Percentiles rank a stretch among this genome's conserved stretches.
phyloP scores from a whole-genome alignment of 2,329 filamentous ascomycete genomes.

The Lecanicillium sp. region DNA sequence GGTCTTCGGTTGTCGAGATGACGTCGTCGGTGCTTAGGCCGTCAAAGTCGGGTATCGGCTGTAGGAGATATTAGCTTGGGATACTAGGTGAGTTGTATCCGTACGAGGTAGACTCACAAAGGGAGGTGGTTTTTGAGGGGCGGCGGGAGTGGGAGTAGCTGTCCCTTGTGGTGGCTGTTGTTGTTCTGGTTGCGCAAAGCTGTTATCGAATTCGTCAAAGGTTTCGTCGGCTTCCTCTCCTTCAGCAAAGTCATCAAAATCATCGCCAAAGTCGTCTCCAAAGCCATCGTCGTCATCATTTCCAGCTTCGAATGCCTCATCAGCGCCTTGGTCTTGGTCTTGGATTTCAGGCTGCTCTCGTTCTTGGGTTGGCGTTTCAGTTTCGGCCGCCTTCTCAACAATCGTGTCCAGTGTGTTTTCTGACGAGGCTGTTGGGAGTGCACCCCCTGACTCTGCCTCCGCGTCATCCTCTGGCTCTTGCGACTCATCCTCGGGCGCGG shows the following conservation, averaged over 20 bases:
- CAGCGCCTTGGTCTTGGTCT: slow-evolving; percentile 10
- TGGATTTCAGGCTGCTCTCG: no score
- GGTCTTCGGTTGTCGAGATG: slow-evolving; percentile 52
- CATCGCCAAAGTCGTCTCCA: slow-evolving; percentile 47
- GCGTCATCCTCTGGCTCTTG: slow-evolving; percentile 17
- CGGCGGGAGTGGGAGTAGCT: slow-evolving; percentile 16
- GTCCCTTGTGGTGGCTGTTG: slow-evolving; percentile 13
- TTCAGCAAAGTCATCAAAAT: slow-evolving; percentile 57
- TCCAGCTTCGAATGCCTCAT: slow-evolving; percentile 19
- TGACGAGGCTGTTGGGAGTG: not conserved
- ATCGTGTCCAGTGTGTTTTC: no score
- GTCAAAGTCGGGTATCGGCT: slow-evolving; percentile 64
- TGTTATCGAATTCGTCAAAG: slow-evolving; percentile 67
- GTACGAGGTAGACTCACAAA: slow-evolving; percentile 30
- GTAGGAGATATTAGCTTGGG: slow-evolving; percentile 3
- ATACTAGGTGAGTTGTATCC: not conserved
- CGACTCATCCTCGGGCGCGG: not conserved
- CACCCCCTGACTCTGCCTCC: slow-evolving; percentile 19
- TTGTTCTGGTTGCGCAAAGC: slow-evolving; percentile 47
- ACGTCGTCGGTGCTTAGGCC: slow-evolving; percentile 55
- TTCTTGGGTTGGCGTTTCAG: no score
- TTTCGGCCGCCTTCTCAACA: no score
- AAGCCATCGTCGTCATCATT: slow-evolving; percentile 24
- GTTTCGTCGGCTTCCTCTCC: slow-evolving; percentile 45
- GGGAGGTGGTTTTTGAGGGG: slow-evolving; percentile 32